These are phyloP conservation scores for Dictyostelium firmibasis DNA, from an alignment of 78 protist species.

Conservation along the genomic window DNA sequence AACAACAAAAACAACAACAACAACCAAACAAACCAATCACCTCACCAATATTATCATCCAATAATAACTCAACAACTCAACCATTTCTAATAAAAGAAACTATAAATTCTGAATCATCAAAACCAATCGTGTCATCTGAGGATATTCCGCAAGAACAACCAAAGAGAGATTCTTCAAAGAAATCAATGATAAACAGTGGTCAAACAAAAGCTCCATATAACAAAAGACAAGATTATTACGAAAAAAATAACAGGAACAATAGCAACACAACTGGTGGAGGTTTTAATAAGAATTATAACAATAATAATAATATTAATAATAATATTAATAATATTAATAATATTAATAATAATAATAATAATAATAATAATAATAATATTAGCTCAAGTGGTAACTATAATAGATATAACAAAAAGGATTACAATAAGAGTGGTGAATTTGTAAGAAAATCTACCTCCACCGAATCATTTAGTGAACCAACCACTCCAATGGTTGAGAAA, in stretches of 20 bases:
- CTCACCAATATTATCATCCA: not conserved
- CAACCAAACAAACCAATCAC: not conserved
- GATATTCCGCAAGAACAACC: not conserved
- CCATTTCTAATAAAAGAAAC: not conserved
- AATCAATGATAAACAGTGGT: not conserved
- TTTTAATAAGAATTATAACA: not conserved
- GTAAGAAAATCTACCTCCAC: not conserved
- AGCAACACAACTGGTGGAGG: not conserved
- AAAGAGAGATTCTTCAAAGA: not conserved
- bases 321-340: not conserved
- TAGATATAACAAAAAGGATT: not conserved
- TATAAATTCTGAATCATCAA: not conserved
- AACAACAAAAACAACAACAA: too few species aligned
- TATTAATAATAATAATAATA: not conserved
- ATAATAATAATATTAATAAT: not conserved
- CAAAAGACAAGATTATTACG: not conserved
- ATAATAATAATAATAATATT: not conserved
- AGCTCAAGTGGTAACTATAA: not conserved
- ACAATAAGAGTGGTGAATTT: not conserved
- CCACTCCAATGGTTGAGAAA: not conserved
- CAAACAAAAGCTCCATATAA: not conserved
- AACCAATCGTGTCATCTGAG: not conserved
- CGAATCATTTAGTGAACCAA: not conserved
- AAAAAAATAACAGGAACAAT: not conserved
- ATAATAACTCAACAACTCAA: not conserved